These are phyloP conservation scores for Serpula lacrymans DNA, from an alignment of 768 basidiomycete genomes.

Conservation along the genomic window DNA sequence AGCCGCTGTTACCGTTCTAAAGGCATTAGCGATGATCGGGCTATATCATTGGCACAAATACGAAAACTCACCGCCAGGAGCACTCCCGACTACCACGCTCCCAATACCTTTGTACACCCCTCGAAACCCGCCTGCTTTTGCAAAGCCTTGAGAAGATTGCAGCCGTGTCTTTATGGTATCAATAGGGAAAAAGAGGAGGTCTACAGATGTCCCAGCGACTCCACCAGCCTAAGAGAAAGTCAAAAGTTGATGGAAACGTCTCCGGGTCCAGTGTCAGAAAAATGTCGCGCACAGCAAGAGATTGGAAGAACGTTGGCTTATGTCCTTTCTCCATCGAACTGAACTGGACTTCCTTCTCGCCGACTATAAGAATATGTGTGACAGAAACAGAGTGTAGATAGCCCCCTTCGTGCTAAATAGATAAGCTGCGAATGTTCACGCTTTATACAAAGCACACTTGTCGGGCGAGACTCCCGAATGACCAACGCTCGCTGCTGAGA, in stretches of 20 bases:
- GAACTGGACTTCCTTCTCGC: no score
- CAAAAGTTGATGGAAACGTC: constrained; percentile 10
- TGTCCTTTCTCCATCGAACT: constrained; percentile 25
- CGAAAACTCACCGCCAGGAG: constrained; percentile 75
- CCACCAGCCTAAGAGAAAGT: constrained; percentile 68
- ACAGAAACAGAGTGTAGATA: no score
- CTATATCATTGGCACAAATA: not conserved
- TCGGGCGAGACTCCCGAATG: no score
- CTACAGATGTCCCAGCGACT: constrained; percentile 88
- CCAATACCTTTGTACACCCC: constrained; percentile 94
- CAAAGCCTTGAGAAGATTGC: constrained; percentile 85
- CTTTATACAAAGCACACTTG: no score
- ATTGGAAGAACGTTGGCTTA: constrained; percentile 43
- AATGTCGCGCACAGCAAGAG: constrained; percentile 38
- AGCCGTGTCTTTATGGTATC: constrained; percentile 96
- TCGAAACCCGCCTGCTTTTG: constrained; percentile 78
- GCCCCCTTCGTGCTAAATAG: no score
- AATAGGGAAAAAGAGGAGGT: constrained; percentile 94
- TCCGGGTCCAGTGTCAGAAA: constrained; percentile 8
- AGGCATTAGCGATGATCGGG: constrained; percentile 3
- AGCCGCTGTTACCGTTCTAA: constrained; percentile 58
- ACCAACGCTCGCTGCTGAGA: no score
- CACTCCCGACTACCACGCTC: constrained; percentile 91
- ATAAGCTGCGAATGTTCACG: no score
- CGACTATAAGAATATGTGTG: no score